Conservation (phyloP, 2,329 filamentous ascomycete species). For the Periconia sp. region DNA sequence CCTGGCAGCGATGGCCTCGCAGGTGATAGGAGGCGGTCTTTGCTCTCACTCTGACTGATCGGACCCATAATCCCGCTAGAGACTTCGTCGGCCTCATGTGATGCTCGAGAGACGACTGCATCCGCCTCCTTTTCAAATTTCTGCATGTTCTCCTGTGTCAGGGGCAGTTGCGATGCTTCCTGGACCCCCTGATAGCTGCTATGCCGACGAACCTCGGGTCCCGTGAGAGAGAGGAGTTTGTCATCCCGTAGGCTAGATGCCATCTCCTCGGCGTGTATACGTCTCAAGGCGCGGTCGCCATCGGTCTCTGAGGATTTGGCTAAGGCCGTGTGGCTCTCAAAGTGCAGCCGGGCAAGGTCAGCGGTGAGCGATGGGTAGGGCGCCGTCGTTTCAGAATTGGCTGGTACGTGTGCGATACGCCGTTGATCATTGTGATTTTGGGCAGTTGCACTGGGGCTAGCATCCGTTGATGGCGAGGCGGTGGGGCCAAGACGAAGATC, state of each 20-base stretch:
- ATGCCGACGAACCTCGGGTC: constrained; percentile 38
- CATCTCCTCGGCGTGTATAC: constrained; percentile 61
- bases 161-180: constrained; percentile 31
- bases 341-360: constrained; percentile 46
- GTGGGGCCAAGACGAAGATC: constrained; percentile 33
- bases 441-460: constrained; percentile 25
- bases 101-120: constrained; percentile 13
- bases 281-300: constrained; percentile 52
- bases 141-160: constrained; percentile 47
- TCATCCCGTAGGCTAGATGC: constrained; percentile 61
- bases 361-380: constrained; percentile 33
- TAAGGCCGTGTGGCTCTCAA: constrained; percentile 46
- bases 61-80: constrained; percentile 27
- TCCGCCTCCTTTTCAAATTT: constrained; percentile 39
- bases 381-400: constrained; percentile 44
- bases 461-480: constrained; percentile 18
- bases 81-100: constrained; percentile 16
- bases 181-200: constrained; percentile 23
- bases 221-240: constrained; percentile 58
- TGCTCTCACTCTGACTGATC: constrained; percentile 23
- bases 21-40: constrained; percentile 7
- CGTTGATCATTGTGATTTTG: constrained; percentile 29
- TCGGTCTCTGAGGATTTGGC: constrained; percentile 51
- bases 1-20: constrained; percentile 27
- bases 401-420: constrained; percentile 31